Percentiles rank a stretch among this genome's conserved stretches.
Conservation (phyloP, 2,329 filamentous ascomycete species). For the Zopfia rhizophila region DNA sequence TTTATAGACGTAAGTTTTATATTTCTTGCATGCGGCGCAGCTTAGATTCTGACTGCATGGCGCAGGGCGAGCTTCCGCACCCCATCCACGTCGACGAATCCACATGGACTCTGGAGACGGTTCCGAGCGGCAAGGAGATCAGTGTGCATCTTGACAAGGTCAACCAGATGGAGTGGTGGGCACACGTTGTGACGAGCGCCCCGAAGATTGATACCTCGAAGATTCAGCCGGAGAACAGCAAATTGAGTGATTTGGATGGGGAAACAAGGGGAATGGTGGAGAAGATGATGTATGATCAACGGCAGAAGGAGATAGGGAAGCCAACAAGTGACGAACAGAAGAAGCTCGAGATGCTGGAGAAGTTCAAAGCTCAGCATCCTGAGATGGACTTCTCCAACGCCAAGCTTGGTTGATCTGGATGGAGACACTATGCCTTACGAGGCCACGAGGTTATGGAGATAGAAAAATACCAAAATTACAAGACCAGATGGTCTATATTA, state of each 20-base stretch:
- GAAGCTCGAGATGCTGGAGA: slow-evolving; percentile 88
- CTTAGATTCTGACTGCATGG: slow-evolving; percentile 17
- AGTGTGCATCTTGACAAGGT: slow-evolving; percentile 92
- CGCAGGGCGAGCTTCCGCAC: slow-evolving; percentile 86
- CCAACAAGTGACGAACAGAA: slow-evolving; percentile 94
- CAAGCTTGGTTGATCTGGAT: slow-evolving; percentile 67
- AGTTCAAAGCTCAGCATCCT: slow-evolving; percentile 86
- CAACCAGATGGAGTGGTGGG: slow-evolving; percentile 99
- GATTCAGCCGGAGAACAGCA: slow-evolving; percentile 92
- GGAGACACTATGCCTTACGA: no score
- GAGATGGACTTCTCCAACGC: slow-evolving; percentile 76
- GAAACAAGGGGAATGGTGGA: slow-evolving; percentile 97
- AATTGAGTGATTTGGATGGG: slow-evolving; percentile 90
- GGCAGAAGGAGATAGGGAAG: slow-evolving; percentile 91
- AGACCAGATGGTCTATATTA: no score
- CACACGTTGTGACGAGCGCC: slow-evolving; percentile 85
- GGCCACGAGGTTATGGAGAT: no score
- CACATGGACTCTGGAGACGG: slow-evolving; percentile 88
- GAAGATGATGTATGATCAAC: slow-evolving; percentile 99
- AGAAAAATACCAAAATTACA: no score
- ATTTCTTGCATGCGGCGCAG: slow-evolving; percentile 6
- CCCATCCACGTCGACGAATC: slow-evolving; percentile 84
- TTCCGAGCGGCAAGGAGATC: slow-evolving; percentile 75
- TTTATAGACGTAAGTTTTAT: slow-evolving; percentile 76
- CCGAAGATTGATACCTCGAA: slow-evolving; percentile 95